These are phyloP conservation scores for Eucalyptus sp. DNA, from an alignment of 345 rosid species.

Conservation along the genomic window DNA sequence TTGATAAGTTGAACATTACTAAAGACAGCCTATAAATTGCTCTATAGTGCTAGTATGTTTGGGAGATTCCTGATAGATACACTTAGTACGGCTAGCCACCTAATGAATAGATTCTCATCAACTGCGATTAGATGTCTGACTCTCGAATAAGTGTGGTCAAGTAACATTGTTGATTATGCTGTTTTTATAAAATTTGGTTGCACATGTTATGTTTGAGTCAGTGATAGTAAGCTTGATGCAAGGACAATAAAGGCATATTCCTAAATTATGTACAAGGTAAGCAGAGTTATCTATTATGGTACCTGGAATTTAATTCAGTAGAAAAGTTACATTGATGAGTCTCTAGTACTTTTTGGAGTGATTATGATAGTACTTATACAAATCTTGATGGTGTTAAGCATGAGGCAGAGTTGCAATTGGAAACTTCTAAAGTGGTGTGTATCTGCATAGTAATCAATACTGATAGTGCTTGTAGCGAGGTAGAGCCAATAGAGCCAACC, in stretches of 20 bases:
- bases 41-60: neutral
- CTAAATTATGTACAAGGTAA: neutral
- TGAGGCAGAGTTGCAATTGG: neutral
- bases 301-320: neutral
- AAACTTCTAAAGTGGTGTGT: neutral
- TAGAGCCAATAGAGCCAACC: neutral
- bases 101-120: neutral
- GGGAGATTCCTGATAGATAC: accelerated
- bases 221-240: neutral
- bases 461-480: neutral
- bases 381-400: accelerated
- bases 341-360: neutral
- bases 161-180: accelerated
- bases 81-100: accelerated
- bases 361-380: neutral
- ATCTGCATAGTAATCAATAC: accelerated
- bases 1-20: neutral
- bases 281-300: neutral
- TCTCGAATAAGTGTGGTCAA: neutral
- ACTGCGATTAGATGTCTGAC: accelerated
- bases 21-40: neutral
- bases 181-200: neutral
- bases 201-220: neutral
- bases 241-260: neutral
- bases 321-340: neutral